Percentiles rank a stretch among this genome's conserved stretches.
These are phyloP conservation scores for Ascoidea rubescens DNA, from an alignment of 805 yeast species.

Conservation along the genomic window DNA sequence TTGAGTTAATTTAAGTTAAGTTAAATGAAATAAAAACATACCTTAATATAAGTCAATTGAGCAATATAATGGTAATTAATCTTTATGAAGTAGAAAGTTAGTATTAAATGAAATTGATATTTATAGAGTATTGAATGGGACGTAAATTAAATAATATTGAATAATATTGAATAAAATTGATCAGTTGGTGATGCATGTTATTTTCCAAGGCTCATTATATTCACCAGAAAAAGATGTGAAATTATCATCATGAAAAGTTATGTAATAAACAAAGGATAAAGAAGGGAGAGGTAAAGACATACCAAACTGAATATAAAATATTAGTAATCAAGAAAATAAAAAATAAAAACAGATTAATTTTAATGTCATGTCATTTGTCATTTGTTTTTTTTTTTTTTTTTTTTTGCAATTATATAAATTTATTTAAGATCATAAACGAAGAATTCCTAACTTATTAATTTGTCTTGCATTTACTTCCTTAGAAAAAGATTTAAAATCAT, in stretches of 20 bases:
- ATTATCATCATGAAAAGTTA: conserved; percentile 12
- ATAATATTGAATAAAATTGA: conserved; percentile 8
- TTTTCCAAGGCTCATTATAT: conserved; percentile 60
- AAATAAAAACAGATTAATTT: no score
- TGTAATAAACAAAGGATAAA: conserved; percentile 6
- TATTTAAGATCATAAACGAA: conserved; percentile 49
- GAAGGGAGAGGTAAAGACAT: neutral
- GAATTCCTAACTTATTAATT: conserved; percentile 49
- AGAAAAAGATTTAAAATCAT: conserved; percentile 21
- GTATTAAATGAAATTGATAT: conserved; percentile 2
- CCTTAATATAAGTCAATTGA: no score
- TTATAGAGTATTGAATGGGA: conserved; percentile 2
- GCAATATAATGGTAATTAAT: no score
- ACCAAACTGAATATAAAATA: no score
- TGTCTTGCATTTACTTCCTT: conserved; percentile 76
- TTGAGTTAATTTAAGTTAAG: neutral
- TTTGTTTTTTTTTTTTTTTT: no score
- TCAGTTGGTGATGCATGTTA: conserved; percentile 99
- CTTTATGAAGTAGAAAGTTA: neutral
- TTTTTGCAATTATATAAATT: no score
- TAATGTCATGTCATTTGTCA: no score
- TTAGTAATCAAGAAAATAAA: no score
- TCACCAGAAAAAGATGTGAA: conserved; percentile 30
- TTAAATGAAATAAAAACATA: no score
- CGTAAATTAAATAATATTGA: conserved; percentile 1